Evolutionary conservation across 2,329 filamentous ascomycete genomes (phyloP).

Genomic region (Neopestalotiopsis sp.): DNA sequence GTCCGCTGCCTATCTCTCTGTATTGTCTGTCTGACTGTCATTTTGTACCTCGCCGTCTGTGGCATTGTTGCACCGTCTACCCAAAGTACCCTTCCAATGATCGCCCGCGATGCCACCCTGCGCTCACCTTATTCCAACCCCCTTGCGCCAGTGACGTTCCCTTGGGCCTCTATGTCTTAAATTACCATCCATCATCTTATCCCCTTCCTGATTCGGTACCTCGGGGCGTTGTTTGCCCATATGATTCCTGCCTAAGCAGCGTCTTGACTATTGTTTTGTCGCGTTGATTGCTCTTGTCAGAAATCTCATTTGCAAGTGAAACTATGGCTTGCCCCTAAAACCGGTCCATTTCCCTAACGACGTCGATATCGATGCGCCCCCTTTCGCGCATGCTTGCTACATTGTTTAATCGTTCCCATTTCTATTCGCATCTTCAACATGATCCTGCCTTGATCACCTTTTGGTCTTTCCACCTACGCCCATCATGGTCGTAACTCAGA

Average conservation of each 20-base stretch:
- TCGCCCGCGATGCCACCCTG: conserved; percentile 14
- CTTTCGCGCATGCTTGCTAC: neutral
- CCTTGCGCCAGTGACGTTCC: conserved; percentile 19
- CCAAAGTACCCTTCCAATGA: conserved; percentile 3
- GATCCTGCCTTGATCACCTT: neutral
- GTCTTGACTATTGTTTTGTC: neutral
- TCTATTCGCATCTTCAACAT: neutral
- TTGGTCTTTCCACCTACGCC: neutral
- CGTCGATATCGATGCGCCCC: neutral
- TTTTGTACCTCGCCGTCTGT: neutral
- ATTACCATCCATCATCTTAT: conserved; percentile 2
- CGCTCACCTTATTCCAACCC: conserved; percentile 13
- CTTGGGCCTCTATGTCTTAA: conserved; percentile 16
- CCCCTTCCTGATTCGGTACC: neutral
- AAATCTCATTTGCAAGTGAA: conserved; percentile 2
- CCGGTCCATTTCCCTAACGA: neutral
- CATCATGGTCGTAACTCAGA: conserved; percentile 21
- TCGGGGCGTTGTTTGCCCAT: neutral
- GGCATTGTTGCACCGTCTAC: neutral
- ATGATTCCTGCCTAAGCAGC: neutral
- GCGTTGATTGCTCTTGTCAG: neutral
- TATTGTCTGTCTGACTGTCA: neutral
- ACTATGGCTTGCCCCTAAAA: conserved; percentile 3
- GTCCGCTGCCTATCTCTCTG: neutral
- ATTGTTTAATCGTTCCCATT: neutral